phyloP scores from a whole-genome alignment of 495 filamentous ascomycete species.

The Amphirosellinia nigrospora region DNA sequence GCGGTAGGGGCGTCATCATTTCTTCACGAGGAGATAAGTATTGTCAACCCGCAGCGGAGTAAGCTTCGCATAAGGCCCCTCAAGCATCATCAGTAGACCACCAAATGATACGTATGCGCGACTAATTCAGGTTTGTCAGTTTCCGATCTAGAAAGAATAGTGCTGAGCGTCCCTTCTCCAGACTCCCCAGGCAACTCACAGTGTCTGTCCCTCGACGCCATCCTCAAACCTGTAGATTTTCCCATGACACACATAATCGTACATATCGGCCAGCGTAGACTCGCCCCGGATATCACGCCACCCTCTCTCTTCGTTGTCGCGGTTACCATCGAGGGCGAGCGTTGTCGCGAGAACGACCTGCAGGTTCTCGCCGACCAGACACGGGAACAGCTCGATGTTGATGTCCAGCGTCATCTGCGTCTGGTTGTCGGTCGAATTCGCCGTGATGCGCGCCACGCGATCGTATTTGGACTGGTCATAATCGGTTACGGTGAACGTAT shows the following conservation, averaged over 20 bases:
- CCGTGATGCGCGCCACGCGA: slow-evolving; percentile 82
- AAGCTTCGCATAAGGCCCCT: slow-evolving; percentile 95
- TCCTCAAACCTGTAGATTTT: slow-evolving; percentile 99
- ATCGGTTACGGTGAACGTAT: slow-evolving; percentile 81
- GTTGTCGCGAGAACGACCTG: slow-evolving; percentile 82
- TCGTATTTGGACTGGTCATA: slow-evolving; percentile 90
- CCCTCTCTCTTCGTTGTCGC: slow-evolving; percentile 63
- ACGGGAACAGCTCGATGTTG: slow-evolving; percentile 90
- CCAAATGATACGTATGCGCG: slow-evolving; percentile 94
- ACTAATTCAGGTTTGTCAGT: slow-evolving; percentile 55
- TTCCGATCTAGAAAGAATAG: not conserved
- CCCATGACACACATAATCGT: slow-evolving; percentile 96
- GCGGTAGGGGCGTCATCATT: slow-evolving; percentile 56
- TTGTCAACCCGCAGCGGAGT: slow-evolving; percentile 89
- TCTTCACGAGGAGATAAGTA: slow-evolving; percentile 91
- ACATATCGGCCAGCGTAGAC: slow-evolving; percentile 84
- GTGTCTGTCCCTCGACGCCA: slow-evolving; percentile 73
- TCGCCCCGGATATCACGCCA: slow-evolving; percentile 83
- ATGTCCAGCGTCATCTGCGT: slow-evolving; percentile 87
- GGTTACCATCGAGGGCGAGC: slow-evolving; percentile 81
- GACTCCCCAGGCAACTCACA: slow-evolving; percentile 62
- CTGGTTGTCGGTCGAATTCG: slow-evolving; percentile 69
- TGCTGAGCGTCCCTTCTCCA: not conserved
- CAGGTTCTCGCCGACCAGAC: slow-evolving; percentile 71
- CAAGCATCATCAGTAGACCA: slow-evolving; percentile 84